Evolutionary conservation across 2,329 filamentous ascomycete genomes (phyloP), one percentile per base, ranked within the genome.

Genomic region (Ascochyta koolunga): DNA sequence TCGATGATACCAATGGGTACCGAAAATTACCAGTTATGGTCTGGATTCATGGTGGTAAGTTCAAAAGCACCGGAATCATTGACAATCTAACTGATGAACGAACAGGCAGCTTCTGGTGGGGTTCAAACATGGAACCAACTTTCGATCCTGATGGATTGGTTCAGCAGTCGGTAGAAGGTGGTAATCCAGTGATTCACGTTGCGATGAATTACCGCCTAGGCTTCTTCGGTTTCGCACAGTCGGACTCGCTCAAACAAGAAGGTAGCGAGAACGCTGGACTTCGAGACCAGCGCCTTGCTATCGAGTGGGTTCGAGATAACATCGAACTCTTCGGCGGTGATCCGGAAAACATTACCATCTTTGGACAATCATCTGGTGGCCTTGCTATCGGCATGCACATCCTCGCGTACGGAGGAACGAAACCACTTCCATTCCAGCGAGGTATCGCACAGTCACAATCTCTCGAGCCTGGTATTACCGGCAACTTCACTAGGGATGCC

Each of bases 11-110:
- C 7, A 69, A 71, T 43, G 69, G 13, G 10, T 24, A 41, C 32
- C 77, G 29, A 62, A 74, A 15, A 10, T 74, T 87, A 9, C 84
- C 84, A 0, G 82, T 86, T 2, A 78, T 79, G 35, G 77, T 86
- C 2, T 89, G 85, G 84, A 83, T 89, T 18, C 82, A 86, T 61
- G 78, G 78, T 31, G 69, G 69, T 31, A 56, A 82, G 2, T 77
- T 67, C 39, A 68, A 70, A 13, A 83, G 35, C 82, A 2, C 42
- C 27, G 8, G 39, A 33, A 9, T 13, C 2, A 9, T 25, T n/a
- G 25, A 38, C 22, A 7, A n/a, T 7, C 7, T 16, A 6, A 9
- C 38, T 61, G 27, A 59, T 21, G 35, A 9, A 18, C 31, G 2
- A 21, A 16, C 25, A 65, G 62, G 64, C 5, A 56, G 58, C 21